These are phyloP conservation scores for Meripilus lineatus DNA, from an alignment of 1,284 basidiomycete genomes.

Conservation along the genomic window DNA sequence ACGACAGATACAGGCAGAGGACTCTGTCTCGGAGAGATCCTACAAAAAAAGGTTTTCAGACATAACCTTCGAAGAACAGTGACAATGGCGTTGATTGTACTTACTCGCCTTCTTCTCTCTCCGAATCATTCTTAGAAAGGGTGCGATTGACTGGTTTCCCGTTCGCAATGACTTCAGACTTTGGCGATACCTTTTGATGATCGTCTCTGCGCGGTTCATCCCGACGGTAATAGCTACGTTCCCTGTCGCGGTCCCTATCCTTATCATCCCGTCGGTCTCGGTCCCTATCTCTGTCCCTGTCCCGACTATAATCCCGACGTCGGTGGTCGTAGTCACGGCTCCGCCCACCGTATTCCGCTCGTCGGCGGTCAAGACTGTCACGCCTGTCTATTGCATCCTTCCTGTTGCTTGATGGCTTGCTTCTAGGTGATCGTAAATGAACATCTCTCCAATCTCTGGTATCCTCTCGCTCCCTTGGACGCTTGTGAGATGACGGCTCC, in stretches of 20 bases:
- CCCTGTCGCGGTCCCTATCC: slow-evolving; percentile 20
- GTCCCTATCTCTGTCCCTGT: slow-evolving; percentile 29
- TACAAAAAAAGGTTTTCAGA: slow-evolving; percentile 21
- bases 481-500: slow-evolving; percentile 44
- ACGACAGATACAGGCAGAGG: slow-evolving; percentile 18
- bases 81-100: slow-evolving; percentile 30
- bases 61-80: slow-evolving; percentile 3
- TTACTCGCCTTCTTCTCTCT: slow-evolving; percentile 78
- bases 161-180: too few relatives aligned
- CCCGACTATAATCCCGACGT: slow-evolving; percentile 35
- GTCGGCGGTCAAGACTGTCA: slow-evolving; percentile 28
- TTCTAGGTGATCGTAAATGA: slow-evolving; percentile 43
- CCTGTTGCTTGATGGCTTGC: slow-evolving; percentile 31
- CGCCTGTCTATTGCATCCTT: slow-evolving; percentile 27
- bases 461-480: slow-evolving; percentile 49
- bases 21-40: slow-evolving; percentile 56
- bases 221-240: slow-evolving; percentile 21
- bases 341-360: slow-evolving; percentile 26
- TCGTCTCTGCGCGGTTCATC: slow-evolving; percentile 21
- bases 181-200: too few relatives aligned
- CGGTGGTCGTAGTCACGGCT: slow-evolving; percentile 31
- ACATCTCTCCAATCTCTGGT: slow-evolving; percentile 75
- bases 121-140: slow-evolving; percentile 38
- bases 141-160: background rate
- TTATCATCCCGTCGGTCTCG: slow-evolving; percentile 30